Evolutionary conservation across 2,329 filamentous ascomycete species (phyloP).

Genomic region (Macrophomina pseudophaseolina): DNA sequence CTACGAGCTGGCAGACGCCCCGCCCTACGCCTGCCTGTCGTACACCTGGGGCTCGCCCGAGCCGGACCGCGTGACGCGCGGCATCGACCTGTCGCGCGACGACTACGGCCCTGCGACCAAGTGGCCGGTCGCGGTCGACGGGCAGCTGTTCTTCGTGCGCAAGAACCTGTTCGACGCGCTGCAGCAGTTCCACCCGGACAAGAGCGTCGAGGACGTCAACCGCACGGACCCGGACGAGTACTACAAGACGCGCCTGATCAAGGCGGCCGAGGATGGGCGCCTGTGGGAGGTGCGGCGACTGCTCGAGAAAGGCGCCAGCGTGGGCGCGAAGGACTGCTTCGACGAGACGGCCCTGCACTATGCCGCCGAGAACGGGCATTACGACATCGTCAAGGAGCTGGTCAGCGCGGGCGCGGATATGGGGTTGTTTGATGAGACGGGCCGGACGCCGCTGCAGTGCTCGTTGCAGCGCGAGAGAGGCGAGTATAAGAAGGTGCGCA

Average conservation of each 20-base stretch:
- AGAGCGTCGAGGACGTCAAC: neutral
- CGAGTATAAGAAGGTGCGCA: neutral
- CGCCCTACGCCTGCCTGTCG: neutral
- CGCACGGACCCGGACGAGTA: neutral
- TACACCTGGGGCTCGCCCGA: constrained; percentile 6
- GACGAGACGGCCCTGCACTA: constrained; percentile 21
- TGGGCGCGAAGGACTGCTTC: constrained; percentile 6
- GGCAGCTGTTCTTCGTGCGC: neutral
- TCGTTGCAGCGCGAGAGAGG: neutral
- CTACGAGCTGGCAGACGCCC: neutral
- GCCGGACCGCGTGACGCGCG: neutral
- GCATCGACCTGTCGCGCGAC: neutral
- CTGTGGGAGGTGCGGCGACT: neutral
- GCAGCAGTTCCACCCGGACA: constrained; percentile 1
- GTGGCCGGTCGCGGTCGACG: constrained; percentile 1
- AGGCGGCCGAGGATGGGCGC: neutral
- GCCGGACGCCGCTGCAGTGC: constrained; percentile 16
- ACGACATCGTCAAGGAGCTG: neutral
- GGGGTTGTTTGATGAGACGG: neutral
- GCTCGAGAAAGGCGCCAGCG: neutral
- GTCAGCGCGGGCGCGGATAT: neutral
- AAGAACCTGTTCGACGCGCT: constrained; percentile 23
- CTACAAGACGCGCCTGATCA: constrained; percentile 1
- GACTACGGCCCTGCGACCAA: neutral
- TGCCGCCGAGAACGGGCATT: constrained; percentile 6